Evolutionary conservation across 2,329 filamentous ascomycete species (phyloP), one percentile per base, ranked within the genome.

Genomic region (Verticillium longisporum): DNA sequence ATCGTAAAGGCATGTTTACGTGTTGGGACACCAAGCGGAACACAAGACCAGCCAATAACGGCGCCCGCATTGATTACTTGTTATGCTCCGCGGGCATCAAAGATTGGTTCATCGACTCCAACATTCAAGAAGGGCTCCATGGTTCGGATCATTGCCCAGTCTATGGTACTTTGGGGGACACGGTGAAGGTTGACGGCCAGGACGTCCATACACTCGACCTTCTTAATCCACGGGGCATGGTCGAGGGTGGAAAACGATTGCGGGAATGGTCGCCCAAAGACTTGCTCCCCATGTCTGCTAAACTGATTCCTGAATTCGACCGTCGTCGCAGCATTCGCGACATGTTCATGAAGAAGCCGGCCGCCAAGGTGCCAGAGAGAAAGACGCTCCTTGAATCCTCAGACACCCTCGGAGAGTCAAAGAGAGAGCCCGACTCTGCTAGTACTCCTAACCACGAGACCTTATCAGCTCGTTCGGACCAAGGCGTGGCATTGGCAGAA

Each of bases 131-230:
- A 74, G 93, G 93, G 0, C 77, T 98, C 26, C 89, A 96, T 83
- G 95, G 95, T 0, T 98, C 94, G 1, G 95, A 99, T 70, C 95
- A 99, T 73, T 99, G 95, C 68, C 95, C 95, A 0, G 94, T 98
- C 1, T 98, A 89, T 72, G 92, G 88, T 1, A 81, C 83, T 2
- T 79, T 96, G 31, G 85, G 87, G 18, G 85, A 93, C 38, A 77
- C 70, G 2, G 83, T 97, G 1, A 68, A 70, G 0, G 66, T 83
- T 6, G 73, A 80, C 14, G 82, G 77, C 1, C 68, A 77, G 55
- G 73, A 83, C 55, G 71, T 82, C 2, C 72, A 87, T 66, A 77
- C 92, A 2, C 73, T 80, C 33, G 92, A 97, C 69, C 73, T 95
- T 58, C 84, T 97, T 82, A 97, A 95, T 66, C 88, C 90, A 0